A percentile compares a stretch with the other conserved stretches of the same genome.
Evolutionary conservation across 345 rosid species (phyloP).

Genomic region (Noccaea caerulescens): DNA sequence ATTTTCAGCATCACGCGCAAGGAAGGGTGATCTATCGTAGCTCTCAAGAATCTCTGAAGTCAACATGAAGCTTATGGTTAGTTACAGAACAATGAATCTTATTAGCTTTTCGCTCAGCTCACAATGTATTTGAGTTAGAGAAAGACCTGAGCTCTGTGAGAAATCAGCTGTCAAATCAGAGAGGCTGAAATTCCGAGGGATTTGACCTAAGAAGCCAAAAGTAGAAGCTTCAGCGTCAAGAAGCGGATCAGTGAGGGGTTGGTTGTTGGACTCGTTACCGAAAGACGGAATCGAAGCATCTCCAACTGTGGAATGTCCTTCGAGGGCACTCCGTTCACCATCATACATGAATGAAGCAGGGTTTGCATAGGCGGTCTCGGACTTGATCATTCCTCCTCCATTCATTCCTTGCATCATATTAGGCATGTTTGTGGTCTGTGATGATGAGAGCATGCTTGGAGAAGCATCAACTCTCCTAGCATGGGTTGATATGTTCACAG

Average conservation of each 20-base stretch:
- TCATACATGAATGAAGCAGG: constrained; percentile 71
- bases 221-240: constrained; percentile 74
- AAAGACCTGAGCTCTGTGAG: constrained; percentile 86
- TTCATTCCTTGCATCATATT: constrained; percentile 73
- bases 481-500: constrained; percentile 73
- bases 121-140: constrained; percentile 18
- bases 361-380: constrained; percentile 74
- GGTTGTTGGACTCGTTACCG: constrained; percentile 77
- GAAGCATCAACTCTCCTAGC: constrained; percentile 65
- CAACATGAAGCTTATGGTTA: constrained; percentile 24
- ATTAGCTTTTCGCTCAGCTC: neutral
- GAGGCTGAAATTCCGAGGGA: constrained; percentile 88
- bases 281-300: constrained; percentile 77
- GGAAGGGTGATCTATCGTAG: constrained; percentile 84
- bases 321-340: constrained; percentile 66
- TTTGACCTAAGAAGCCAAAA: constrained; percentile 76
- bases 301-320: constrained; percentile 64
- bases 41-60: constrained; percentile 80
- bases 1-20: constrained; percentile 54
- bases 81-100: constrained; percentile 24
- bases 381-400: constrained; percentile 81
- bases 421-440: constrained; percentile 69
- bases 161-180: constrained; percentile 92
- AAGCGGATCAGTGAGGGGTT: constrained; percentile 66
- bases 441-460: constrained; percentile 63